Conservation (phyloP, 164 flowering plant genomes). For the Platanus orientalis region DNA sequence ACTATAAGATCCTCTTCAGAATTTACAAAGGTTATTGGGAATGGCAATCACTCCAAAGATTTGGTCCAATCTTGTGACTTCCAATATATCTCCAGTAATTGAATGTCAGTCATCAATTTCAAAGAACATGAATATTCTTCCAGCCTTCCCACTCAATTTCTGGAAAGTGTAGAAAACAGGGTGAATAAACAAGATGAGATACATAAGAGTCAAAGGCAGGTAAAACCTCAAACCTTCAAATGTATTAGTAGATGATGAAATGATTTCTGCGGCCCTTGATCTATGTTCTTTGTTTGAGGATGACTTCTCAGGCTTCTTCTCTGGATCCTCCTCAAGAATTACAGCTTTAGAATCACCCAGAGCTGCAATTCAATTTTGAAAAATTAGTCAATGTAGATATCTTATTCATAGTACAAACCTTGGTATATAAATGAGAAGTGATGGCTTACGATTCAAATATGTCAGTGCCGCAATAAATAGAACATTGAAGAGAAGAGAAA, state of each 20-base stretch:
- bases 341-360: slow-evolving; percentile 30
- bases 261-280: slow-evolving; percentile 3
- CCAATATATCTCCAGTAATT: too few relatives aligned
- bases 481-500: slow-evolving; percentile 48
- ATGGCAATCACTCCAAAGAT: too few relatives aligned
- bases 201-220: not conserved
- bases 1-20: too few relatives aligned
- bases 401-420: not conserved
- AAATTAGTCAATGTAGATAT: not conserved
- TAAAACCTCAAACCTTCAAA: slow-evolving; percentile 15
- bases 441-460: slow-evolving; percentile 40
- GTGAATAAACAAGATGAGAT: not conserved
- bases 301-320: slow-evolving; percentile 13
- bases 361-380: slow-evolving; percentile 23
- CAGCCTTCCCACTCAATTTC: not conserved
- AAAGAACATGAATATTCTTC: not conserved
- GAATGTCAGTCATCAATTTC: too few relatives aligned
- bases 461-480: slow-evolving; percentile 48
- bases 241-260: slow-evolving; percentile 17
- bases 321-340: slow-evolving; percentile 21
- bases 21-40: too few relatives aligned
- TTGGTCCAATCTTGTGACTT: too few relatives aligned
- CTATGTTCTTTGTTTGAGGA: slow-evolving; percentile 8
- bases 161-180: not conserved
- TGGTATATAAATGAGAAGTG: not conserved